phyloP scores from a whole-genome alignment of 352 stramenopile genomes.

The Phytopythium montanum region DNA sequence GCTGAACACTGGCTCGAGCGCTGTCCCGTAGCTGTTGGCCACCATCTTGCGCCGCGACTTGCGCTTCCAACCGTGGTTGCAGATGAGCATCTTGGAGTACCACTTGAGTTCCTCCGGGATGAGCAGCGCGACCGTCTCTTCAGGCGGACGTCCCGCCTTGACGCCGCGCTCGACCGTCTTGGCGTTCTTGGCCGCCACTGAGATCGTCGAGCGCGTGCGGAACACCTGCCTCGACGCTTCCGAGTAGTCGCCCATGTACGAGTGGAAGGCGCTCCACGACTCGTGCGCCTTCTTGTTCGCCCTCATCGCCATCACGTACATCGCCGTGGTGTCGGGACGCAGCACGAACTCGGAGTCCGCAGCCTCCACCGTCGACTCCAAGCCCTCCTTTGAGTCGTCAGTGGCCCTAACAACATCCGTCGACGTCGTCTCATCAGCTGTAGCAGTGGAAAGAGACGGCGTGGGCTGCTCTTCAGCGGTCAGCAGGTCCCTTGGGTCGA shows the following conservation, averaged over 20 bases:
- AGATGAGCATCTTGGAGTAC: conserved; percentile 80
- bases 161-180: conserved; percentile 34
- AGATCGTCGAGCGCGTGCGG: conserved; percentile 71
- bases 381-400: not conserved
- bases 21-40: not conserved
- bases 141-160: conserved; percentile 29
- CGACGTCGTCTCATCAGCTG: not conserved
- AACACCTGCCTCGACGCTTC: conserved; percentile 61
- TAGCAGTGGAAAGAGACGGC: not conserved
- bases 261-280: conserved; percentile 62
- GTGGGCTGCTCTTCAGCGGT: not conserved
- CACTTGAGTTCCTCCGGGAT: conserved; percentile 58
- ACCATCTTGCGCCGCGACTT: conserved; percentile 43
- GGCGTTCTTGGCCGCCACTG: conserved; percentile 48
- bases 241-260: conserved; percentile 52
- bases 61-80: conserved; percentile 70
- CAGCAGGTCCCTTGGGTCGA: not conserved
- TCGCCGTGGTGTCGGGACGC: not conserved
- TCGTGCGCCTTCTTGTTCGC: conserved; percentile 42
- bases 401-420: not conserved
- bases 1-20: not conserved
- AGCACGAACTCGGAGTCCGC: not conserved
- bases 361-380: not conserved
- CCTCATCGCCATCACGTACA: conserved; percentile 17
- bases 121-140: conserved; percentile 24